These are phyloP conservation scores for Alternaria gaisen DNA, from an alignment of 2,329 filamentous ascomycete species.

Conservation along the genomic window DNA sequence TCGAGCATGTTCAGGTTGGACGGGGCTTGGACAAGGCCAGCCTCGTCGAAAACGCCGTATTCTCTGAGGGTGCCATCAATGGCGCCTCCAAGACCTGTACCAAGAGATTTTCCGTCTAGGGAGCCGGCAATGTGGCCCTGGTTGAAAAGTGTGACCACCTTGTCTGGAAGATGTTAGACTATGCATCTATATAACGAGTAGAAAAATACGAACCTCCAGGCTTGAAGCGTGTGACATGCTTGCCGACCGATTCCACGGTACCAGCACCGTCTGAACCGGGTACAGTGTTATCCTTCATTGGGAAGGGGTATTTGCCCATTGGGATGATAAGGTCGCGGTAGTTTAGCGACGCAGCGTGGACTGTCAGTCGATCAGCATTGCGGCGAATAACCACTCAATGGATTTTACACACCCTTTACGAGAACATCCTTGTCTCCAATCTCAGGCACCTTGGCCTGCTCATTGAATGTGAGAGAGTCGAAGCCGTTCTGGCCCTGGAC, in stretches of 20 bases:
- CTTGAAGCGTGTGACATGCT: constrained; percentile 65
- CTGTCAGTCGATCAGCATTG: constrained; percentile 37
- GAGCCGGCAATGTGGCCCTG: constrained; percentile 64
- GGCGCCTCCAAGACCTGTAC: constrained; percentile 72
- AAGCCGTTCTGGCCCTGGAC: constrained; percentile 66
- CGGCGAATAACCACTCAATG: background rate
- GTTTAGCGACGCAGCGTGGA: constrained; percentile 59
- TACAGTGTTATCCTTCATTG: constrained; percentile 51
- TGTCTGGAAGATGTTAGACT: constrained; percentile 51
- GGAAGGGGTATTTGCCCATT: constrained; percentile 58
- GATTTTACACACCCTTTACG: constrained; percentile 63
- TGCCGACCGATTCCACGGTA: constrained; percentile 62
- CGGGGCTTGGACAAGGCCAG: constrained; percentile 72
- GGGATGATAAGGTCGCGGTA: constrained; percentile 61
- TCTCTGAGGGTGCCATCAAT: constrained; percentile 74
- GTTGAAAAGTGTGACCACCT: constrained; percentile 71
- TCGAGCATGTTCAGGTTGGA: constrained; percentile 60
- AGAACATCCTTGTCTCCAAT: constrained; percentile 76
- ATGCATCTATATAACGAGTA: background rate
- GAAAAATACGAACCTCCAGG: constrained; percentile 50
- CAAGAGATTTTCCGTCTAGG: constrained; percentile 50
- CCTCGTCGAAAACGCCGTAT: constrained; percentile 72
- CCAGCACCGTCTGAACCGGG: constrained; percentile 64
- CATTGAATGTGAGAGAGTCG: constrained; percentile 66
- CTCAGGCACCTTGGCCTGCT: constrained; percentile 63